phyloP scores from a whole-genome alignment of 164 flowering plant species.

The Vitis rotundifolia region DNA sequence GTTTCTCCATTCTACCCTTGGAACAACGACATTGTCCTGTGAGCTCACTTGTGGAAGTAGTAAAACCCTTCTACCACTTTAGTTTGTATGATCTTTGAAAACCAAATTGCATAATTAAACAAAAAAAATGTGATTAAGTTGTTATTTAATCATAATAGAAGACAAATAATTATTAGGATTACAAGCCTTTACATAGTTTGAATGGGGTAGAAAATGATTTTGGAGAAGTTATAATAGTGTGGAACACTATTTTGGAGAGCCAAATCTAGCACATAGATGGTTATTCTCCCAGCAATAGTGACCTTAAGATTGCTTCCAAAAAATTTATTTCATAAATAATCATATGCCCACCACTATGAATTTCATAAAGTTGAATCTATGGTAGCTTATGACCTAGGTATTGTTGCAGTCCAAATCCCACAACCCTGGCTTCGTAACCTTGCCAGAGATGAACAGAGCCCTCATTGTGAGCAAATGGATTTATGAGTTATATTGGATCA shows the following conservation, averaged over 20 bases:
- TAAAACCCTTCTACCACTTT: no score
- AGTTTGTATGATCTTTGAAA: no score
- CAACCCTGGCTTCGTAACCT: constrained; percentile 24
- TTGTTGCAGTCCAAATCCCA: constrained; percentile 30
- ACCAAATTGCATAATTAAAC: no score
- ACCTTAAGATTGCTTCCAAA: constrained; percentile 36
- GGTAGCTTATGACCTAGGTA: constrained; percentile 31
- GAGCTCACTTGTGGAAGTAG: no score
- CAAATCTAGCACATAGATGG: background rate
- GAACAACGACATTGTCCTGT: no score
- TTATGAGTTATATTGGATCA: constrained; percentile 33
- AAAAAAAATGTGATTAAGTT: no score
- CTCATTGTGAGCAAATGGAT: constrained; percentile 30
- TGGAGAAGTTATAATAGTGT: no score
- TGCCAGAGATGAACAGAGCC: constrained; percentile 35
- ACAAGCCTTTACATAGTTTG: no score
- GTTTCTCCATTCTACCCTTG: no score
- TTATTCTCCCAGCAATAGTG: constrained; percentile 24
- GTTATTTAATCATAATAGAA: no score
- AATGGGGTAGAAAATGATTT: no score
- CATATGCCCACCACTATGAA: constrained; percentile 43
- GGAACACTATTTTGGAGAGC: background rate
- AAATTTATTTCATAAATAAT: constrained; percentile 23
- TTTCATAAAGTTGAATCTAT: constrained; percentile 45
- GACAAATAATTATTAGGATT: no score